These are phyloP conservation scores for Nigrospora oryzae DNA, from an alignment of 2,329 filamentous ascomycete species.

Conservation along the genomic window DNA sequence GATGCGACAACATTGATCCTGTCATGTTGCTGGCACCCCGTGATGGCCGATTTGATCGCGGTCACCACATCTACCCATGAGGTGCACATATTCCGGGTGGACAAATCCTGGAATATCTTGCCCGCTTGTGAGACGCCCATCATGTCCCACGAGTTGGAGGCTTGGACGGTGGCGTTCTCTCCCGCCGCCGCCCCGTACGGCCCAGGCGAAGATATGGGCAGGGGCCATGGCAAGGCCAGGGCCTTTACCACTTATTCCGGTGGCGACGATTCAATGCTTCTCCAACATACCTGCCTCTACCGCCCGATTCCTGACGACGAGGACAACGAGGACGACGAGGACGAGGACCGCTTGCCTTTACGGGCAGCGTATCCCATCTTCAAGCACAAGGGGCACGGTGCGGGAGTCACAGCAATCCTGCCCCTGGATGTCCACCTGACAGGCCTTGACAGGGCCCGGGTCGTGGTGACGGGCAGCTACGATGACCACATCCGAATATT, in stretches of 20 bases:
- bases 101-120: constrained; percentile 29
- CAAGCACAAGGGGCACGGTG: constrained; percentile 52
- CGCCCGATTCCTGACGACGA: not conserved
- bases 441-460: no score
- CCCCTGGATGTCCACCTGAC: constrained; percentile 47
- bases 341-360: no score
- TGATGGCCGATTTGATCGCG: constrained; percentile 44
- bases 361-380: constrained; percentile 14
- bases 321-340: constrained; percentile 6
- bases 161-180: constrained; percentile 64
- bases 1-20: constrained; percentile 57
- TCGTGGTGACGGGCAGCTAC: constrained; percentile 67
- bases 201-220: not conserved
- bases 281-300: constrained; percentile 31
- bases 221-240: constrained; percentile 4
- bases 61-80: constrained; percentile 64
- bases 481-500: constrained; percentile 75
- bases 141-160: constrained; percentile 52
- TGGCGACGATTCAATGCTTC: constrained; percentile 64
- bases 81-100: constrained; percentile 46
- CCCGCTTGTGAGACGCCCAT: constrained; percentile 25
- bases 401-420: constrained; percentile 81
- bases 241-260: constrained; percentile 53
- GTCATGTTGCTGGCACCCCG: constrained; percentile 67
- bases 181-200: constrained; percentile 11